phyloP scores from a whole-genome alignment of 177 flowering plant species.

The Vitis hybrid region DNA sequence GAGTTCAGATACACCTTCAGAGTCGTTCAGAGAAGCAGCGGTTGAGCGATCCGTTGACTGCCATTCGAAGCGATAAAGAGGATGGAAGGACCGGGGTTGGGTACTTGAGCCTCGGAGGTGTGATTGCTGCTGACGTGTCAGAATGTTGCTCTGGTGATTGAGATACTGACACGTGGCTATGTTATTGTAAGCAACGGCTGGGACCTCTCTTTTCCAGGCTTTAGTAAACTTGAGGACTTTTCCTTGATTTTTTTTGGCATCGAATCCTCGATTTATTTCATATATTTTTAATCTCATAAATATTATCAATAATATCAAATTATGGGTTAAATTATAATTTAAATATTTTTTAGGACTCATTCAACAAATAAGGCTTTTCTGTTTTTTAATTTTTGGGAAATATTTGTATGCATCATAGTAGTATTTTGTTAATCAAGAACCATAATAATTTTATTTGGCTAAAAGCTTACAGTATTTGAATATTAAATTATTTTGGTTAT shows the following conservation, averaged over 20 bases:
- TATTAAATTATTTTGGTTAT: neutral
- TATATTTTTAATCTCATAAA: too few species aligned
- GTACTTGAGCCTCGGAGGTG: neutral
- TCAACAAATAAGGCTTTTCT: too few species aligned
- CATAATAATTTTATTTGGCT: neutral
- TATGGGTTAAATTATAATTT: too few species aligned
- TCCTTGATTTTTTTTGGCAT: too few species aligned
- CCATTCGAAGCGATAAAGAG: slow-evolving; percentile 25
- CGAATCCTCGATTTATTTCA: too few species aligned
- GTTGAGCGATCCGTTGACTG: slow-evolving; percentile 39
- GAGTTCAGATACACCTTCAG: neutral
- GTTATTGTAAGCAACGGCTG: slow-evolving; percentile 8
- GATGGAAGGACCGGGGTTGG: neutral
- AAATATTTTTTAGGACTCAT: too few species aligned
- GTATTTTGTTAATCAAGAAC: too few species aligned
- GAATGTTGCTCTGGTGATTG: slow-evolving; percentile 1
- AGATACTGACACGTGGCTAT: slow-evolving; percentile 26
- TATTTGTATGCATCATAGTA: too few species aligned
- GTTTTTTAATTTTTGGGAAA: too few species aligned
- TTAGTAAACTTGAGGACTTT: too few species aligned
- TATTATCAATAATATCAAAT: too few species aligned
- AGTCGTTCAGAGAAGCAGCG: neutral
- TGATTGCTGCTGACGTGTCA: slow-evolving; percentile 35
- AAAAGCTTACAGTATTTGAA: neutral
- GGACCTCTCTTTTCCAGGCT: neutral